Evolutionary conservation across 495 filamentous ascomycete species (phyloP), one percentile per base, ranked within the genome.

Genomic region (Penicillium turbatum): DNA sequence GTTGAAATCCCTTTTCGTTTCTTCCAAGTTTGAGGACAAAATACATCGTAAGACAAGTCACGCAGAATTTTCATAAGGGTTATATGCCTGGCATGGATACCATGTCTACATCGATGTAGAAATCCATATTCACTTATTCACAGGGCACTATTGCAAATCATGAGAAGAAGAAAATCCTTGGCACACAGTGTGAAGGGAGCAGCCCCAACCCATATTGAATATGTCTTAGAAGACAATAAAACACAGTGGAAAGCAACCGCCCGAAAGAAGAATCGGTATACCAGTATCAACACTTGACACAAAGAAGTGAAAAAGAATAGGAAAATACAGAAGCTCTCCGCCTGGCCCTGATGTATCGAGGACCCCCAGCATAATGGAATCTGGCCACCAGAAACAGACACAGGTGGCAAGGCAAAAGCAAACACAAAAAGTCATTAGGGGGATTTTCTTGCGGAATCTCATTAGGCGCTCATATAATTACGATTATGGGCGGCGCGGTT

Each of bases 381-480:
- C 4, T 24, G 21, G 4, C 21, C 21, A 24, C 21, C 21, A 24
- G 21, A 24, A 24, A 24, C 21, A 24, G 21, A 24, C 21, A 24
- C 21, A 24, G 21, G 13, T n/a, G 5, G 12, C 16, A n/a, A 29
- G 7, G 26, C 24, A 4, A 26, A 27, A 51, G 19, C 19, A 55
- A 36, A 24, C 11, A 52, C 53, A 53, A 57, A 49, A 27, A 46
- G 51, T 60, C 56, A 51, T 61, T 54, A 61, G 53, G 43, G 49
- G 42, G 45, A 51, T 50, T 43, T 59, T 59, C 64, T 60, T 63
- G 51, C 48, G 26, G 40, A 53, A 53, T 43, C 56, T 62, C 62
- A 63, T 65, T 63, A 65, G 17, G 45, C 34, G 16, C 48, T 39
- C 24, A 57, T 67, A 56, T 59, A 63, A 61, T 62, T 60, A 65